Conservation (phyloP, 768 basidiomycete genomes). For the Multifurca ochricompacta region DNA sequence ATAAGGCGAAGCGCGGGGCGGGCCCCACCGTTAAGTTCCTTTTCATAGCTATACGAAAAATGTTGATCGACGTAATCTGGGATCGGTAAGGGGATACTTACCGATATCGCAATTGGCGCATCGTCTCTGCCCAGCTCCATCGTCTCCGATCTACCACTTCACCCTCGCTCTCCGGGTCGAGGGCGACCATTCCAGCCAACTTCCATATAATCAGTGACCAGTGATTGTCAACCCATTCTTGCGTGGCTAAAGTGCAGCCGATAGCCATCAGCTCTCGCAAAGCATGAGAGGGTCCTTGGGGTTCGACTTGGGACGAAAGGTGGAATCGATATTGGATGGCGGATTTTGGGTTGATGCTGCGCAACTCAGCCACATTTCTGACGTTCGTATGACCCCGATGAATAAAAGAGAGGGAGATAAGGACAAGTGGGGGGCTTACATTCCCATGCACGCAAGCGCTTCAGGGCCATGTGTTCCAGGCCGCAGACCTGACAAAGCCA, state of each 20-base stretch:
- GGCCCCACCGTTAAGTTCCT: conserved; percentile 45
- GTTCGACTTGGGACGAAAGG: neutral
- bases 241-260: conserved; percentile 63
- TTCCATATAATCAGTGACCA: conserved; percentile 94
- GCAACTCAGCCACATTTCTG: conserved; percentile 17
- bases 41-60: conserved; percentile 35
- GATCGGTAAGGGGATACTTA: conserved; percentile 29
- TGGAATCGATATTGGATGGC: conserved; percentile 9
- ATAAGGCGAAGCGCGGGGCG: conserved; percentile 80
- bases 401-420: neutral
- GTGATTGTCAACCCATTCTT: conserved; percentile 87
- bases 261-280: conserved; percentile 43
- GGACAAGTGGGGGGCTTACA: conserved; percentile 31
- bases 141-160: conserved; percentile 39
- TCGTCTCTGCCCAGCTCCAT: conserved; percentile 82
- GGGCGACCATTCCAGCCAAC: conserved; percentile 71
- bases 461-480: conserved; percentile 40
- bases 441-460: conserved; percentile 43
- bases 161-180: conserved; percentile 56
- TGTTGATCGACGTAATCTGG: neutral
- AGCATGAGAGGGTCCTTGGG: conserved; percentile 39
- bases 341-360: conserved; percentile 7
- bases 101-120: conserved; percentile 83
- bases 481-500: conserved; percentile 41
- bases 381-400: neutral